Base-by-base conservation (phyloP, 2,329 filamentous ascomycete species). In the Cytospora piceicola region DNA sequence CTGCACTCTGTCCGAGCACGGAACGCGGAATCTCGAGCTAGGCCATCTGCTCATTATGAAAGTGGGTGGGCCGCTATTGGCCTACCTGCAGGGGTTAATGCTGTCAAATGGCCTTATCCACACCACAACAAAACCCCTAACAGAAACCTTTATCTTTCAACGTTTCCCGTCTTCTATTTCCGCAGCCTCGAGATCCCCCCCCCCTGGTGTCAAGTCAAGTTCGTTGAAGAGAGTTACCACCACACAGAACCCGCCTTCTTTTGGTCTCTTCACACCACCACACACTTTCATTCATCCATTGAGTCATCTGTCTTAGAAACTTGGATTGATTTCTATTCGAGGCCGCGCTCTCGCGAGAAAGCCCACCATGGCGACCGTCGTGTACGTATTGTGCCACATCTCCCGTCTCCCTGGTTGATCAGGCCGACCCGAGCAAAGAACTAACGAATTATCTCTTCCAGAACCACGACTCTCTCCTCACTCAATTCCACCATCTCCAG, bases 401-500 rank as follows among this genome's bases (percentile, higher is more conserved):
- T 7, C 53, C 17, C 6, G 9, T 11, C 30, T 29, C 42, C 53
- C 15, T 46, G 6, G 22, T 53, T 42, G 2, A 24, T 22, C 54
- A 54, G 52, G 15, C 42, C 51, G 30, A 49, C 17, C 32, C 39
- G 51, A 27, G 56, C 60, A 32, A 36, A 6, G 12, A 5, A 58
- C 57, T 64, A 51, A 61, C 46, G 36, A 17, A 20, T 39, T 20
- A 24, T 46, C 20, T 20, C 57, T 12, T 61, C 1, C 51, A 74
- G 73, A 54, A 66, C 57, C 59, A 46, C 63, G 58, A 63, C 58
- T 7, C 52, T 42, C 64, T 71, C 67, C 69, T 60, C 61, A 64
- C 85, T 83, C 67, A 87, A 86, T 76, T 78, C 82, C 71, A 87
- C 84, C 66, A 75, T 81, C 64, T 70, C 74, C 57, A 75, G 75